phyloP scores from a whole-genome alignment of 2,329 filamentous ascomycete genomes.

The Pseudofabraea citricarpa region DNA sequence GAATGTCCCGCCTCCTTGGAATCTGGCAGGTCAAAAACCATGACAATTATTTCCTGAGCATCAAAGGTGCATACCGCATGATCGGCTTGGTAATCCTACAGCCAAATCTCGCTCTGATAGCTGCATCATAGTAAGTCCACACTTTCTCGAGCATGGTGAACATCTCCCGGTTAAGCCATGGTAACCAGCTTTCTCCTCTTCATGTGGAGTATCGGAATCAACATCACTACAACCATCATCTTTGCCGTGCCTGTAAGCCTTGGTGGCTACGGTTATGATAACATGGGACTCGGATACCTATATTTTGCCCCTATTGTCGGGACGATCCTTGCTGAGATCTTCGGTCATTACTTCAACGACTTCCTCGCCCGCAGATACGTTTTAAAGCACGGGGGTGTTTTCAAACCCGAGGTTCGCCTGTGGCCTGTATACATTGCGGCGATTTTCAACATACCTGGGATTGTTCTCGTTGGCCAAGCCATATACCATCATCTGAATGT shows the following conservation, averaged over 20 bases:
- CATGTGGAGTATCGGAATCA: conserved; percentile 22
- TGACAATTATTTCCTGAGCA: conserved; percentile 23
- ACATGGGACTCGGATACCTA: conserved; percentile 14
- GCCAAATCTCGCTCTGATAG: conserved; percentile 14
- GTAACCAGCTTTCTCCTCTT: conserved; percentile 11
- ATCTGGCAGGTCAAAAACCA: conserved; percentile 30
- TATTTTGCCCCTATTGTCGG: conserved; percentile 27
- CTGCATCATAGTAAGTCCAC: background rate
- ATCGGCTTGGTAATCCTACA: conserved; percentile 13
- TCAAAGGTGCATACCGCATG: conserved; percentile 15
- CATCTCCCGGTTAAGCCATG: background rate
- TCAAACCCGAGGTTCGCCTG: conserved; percentile 7
- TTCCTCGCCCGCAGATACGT: conserved; percentile 19
- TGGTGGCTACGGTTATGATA: conserved; percentile 18
- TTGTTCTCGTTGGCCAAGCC: conserved; percentile 18
- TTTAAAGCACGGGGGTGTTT: conserved; percentile 11
- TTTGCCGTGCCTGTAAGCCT: conserved; percentile 11
- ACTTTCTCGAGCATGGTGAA: background rate
- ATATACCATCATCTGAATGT: conserved; percentile 11
- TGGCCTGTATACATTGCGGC: conserved; percentile 6
- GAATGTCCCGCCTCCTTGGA: conserved; percentile 19
- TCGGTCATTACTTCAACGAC: conserved; percentile 25
- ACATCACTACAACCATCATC: conserved; percentile 19
- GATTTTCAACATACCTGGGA: conserved; percentile 14
- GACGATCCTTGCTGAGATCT: conserved; percentile 19